Evolutionary conservation across 176 grass and related monocot genomes (phyloP), one percentile per base, ranked within the genome.

Genomic region (Ensete ventricosum): DNA sequence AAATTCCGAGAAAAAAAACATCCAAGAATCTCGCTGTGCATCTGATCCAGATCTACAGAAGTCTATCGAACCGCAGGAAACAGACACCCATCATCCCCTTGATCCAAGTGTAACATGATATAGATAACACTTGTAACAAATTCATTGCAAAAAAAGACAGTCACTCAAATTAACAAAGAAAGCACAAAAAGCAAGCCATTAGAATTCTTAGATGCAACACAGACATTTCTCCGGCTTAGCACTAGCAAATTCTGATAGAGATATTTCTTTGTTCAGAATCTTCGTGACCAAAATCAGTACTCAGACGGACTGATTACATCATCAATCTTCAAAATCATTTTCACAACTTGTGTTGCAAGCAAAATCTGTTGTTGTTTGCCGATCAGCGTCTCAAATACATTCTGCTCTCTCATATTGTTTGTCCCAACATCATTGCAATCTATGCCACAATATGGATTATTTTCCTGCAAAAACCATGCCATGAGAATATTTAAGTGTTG

Each of bases 291-390:
- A 50, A 70, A 51, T 70, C 9, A 70, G 51, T 70, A 70, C 8
- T 70, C 48, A 3, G 34, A 20, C 11, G 67, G 48, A n/a, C 48
- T 70, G 67, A 70, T 70, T 48, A 70, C 67, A 6, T 70, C 67
- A 50, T 70, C 67, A 50, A 70, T 70, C 67, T 70, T 70, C 67
- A 70, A 51, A 70, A 70, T 70, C 67, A 70, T 70, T 51, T 70
- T 70, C 48, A 70, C 67, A 3, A 70, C 67, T 21, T 70, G 67
- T 9, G 67, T 70, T 21, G 67, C 67, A 50, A 70, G 67, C 16
- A 70, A 19, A 10, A 70, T 70, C 49, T 70, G 67, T 25, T 70
- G 67, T 16, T 70, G 67, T 51, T 70, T 70, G 43, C 67, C 67
- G 12, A 70, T 70, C 17, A 70, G 17, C 14, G 67, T 70, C 67